Base-by-base conservation (phyloP, 805 yeast species). In the Alloascoidea africana region DNA sequence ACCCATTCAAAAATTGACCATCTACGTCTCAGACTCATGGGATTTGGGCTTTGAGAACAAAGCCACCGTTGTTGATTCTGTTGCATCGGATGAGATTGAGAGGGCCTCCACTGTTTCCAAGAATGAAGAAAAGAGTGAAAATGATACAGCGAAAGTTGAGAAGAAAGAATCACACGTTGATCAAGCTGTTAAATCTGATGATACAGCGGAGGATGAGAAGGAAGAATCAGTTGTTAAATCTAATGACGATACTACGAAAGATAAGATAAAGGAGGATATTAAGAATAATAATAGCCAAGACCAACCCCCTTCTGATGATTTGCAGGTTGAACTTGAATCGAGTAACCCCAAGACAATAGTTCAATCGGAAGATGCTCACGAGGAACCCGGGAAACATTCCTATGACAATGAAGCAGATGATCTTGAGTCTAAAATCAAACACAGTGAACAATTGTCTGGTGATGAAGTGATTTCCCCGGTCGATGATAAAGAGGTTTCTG, bases 381-480 rank as follows among this genome's bases (percentile, higher is more conserved):
- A 16, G 8, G 16, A 38, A 37, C 39, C 39, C 18, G 38, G 27
- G 23, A 36, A 13, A 38, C 32, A 11, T 19, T 40, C 16, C 18
- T 36, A n/a, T 36, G 36, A 8, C 38, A 17, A 36, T 17, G 38
- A 42, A 14, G 38, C 44, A 2, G 41, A 45, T 4, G 38, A 47
- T n/a, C n/a, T n/a, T n/a, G n/a, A n/a, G n/a, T n/a, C n/a, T n/a
- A n/a, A n/a, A n/a, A n/a, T n/a, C n/a, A n/a, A n/a, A n/a, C n/a
- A n/a, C n/a, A n/a, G n/a, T n/a, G n/a, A n/a, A n/a, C n/a, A n/a
- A n/a, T n/a, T n/a, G n/a, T n/a, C n/a, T n/a, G n/a, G n/a, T n/a
- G n/a, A n/a, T n/a, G n/a, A n/a, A n/a, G n/a, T n/a, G n/a, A n/a
- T n/a, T n/a, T n/a, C n/a, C n/a, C n/a, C n/a, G n/a, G n/a, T n/a